A percentile compares a stretch with the other conserved stretches of the same genome.
phyloP scores from a whole-genome alignment of 2,329 filamentous ascomycete genomes.

The Penicillium sp. region DNA sequence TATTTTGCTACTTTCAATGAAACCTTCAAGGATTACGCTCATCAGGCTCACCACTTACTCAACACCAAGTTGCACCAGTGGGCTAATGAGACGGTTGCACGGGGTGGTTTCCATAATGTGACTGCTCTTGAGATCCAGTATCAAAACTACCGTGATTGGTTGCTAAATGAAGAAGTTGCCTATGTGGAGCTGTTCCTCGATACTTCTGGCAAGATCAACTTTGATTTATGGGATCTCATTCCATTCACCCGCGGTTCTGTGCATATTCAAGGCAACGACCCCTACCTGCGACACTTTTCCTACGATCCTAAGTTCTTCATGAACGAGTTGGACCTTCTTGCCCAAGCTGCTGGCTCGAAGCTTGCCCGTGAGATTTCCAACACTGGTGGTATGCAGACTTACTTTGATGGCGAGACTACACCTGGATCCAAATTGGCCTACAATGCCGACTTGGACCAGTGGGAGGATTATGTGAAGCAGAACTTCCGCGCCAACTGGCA shows the following conservation, averaged over 20 bases:
- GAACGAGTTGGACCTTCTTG: slow-evolving; percentile 30
- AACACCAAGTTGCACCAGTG: slow-evolving; percentile 27
- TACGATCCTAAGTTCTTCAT: slow-evolving; percentile 28
- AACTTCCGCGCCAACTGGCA: slow-evolving; percentile 34
- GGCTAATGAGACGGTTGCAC: slow-evolving; percentile 26
- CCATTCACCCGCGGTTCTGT: slow-evolving; percentile 31
- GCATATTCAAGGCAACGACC: slow-evolving; percentile 24
- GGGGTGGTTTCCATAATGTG: slow-evolving; percentile 27
- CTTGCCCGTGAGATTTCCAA: slow-evolving; percentile 25
- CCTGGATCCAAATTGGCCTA: slow-evolving; percentile 14
- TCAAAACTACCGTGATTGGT: slow-evolving; percentile 28
- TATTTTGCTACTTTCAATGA: slow-evolving; percentile 32
- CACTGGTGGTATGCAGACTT: slow-evolving; percentile 17
- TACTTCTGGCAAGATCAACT: slow-evolving; percentile 22
- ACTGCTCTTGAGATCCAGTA: slow-evolving; percentile 27
- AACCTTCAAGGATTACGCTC: slow-evolving; percentile 21
- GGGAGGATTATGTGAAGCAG: slow-evolving; percentile 23
- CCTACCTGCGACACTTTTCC: slow-evolving; percentile 23
- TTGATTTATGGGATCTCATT: slow-evolving; percentile 31
- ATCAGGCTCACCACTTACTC: slow-evolving; percentile 18
- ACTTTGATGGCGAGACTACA: slow-evolving; percentile 18
- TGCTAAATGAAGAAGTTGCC: slow-evolving; percentile 27
- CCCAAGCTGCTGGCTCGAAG: slow-evolving; percentile 28
- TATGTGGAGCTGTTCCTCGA: slow-evolving; percentile 31
- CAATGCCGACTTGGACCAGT: slow-evolving; percentile 23